A percentile compares a stretch with the other conserved stretches of the same genome.
Evolutionary conservation across 305 asterid species (phyloP).

Genomic region (Salvia sclarea): DNA sequence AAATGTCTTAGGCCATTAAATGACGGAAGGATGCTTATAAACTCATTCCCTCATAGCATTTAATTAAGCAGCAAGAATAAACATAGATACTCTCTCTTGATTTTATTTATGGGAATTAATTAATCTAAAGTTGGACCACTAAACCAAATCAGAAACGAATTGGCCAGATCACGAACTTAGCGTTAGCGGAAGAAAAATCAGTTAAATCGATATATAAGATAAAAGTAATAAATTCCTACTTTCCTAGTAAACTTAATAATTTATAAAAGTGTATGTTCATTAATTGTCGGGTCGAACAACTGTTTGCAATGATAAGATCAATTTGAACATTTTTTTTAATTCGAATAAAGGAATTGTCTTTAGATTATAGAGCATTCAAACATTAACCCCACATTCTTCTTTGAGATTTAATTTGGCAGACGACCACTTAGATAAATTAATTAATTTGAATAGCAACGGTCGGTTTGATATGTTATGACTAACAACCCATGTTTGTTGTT

Average conservation of each 20-base stretch:
- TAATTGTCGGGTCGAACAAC: no score
- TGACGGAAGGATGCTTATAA: slow-evolving; percentile 31
- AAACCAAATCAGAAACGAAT: no score
- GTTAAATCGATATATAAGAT: background rate
- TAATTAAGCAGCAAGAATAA: background rate
- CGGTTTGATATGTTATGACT: background rate
- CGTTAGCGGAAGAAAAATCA: background rate
- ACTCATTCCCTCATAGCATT: slow-evolving; percentile 12
- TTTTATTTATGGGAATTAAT: background rate
- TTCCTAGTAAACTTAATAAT: no score
- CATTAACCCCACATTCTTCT: background rate
- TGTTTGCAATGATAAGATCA: no score
- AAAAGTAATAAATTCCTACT: no score
- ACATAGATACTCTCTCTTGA: background rate
- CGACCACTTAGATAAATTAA: slow-evolving; percentile 26
- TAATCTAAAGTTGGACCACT: no score
- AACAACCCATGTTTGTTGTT: background rate
- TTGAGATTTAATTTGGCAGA: slow-evolving; percentile 9
- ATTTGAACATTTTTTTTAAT: no score
- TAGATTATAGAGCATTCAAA: no score
- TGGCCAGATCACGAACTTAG: background rate
- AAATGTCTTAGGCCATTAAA: slow-evolving; percentile 16
- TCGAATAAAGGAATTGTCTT: no score
- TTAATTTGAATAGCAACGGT: slow-evolving; percentile 1
- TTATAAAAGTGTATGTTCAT: no score